Evolutionary conservation across 495 filamentous ascomycete genomes (phyloP).

Genomic region (Acidomyces sp.): DNA sequence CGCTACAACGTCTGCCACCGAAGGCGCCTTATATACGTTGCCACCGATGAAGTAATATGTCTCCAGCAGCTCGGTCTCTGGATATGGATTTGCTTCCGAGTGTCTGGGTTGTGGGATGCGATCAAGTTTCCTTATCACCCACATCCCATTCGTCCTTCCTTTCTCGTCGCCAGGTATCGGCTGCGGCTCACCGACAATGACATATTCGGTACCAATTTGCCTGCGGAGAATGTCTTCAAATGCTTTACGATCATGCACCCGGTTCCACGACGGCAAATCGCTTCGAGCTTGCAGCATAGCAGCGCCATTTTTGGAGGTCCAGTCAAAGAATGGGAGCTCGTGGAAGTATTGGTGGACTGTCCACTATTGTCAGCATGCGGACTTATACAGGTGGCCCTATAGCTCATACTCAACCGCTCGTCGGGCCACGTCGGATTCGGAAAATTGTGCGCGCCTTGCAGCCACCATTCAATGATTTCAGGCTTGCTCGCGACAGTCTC

Average conservation of each 20-base stretch:
- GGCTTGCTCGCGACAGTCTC: slow-evolving; percentile 7
- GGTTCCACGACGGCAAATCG: slow-evolving; percentile 46
- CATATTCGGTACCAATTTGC: slow-evolving; percentile 53
- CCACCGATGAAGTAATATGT: slow-evolving; percentile 76
- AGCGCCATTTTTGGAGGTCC: slow-evolving; percentile 72
- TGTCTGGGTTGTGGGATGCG: slow-evolving; percentile 12
- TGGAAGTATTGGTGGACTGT: slow-evolving; percentile 74
- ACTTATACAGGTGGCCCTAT: not conserved
- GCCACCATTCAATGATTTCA: slow-evolving; percentile 14
- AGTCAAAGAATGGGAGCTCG: slow-evolving; percentile 81
- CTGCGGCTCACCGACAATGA: slow-evolving; percentile 32
- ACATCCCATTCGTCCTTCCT: slow-evolving; percentile 50
- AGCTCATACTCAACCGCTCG: slow-evolving; percentile 16
- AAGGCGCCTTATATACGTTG: slow-evolving; percentile 82
- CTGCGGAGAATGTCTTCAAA: slow-evolving; percentile 66
- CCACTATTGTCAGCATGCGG: slow-evolving; percentile 16
- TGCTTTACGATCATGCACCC: slow-evolving; percentile 54
- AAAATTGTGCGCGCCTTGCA: not conserved
- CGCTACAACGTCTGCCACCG: slow-evolving; percentile 60
- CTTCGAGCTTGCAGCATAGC: slow-evolving; percentile 61
- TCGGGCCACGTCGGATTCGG: not conserved
- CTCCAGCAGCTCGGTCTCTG: slow-evolving; percentile 58
- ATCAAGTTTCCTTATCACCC: slow-evolving; percentile 85
- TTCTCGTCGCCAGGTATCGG: slow-evolving; percentile 41
- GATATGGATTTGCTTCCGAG: slow-evolving; percentile 29